phyloP scores from a whole-genome alignment of 805 yeast genomes.

The Sungouiozyma intestinalis region DNA sequence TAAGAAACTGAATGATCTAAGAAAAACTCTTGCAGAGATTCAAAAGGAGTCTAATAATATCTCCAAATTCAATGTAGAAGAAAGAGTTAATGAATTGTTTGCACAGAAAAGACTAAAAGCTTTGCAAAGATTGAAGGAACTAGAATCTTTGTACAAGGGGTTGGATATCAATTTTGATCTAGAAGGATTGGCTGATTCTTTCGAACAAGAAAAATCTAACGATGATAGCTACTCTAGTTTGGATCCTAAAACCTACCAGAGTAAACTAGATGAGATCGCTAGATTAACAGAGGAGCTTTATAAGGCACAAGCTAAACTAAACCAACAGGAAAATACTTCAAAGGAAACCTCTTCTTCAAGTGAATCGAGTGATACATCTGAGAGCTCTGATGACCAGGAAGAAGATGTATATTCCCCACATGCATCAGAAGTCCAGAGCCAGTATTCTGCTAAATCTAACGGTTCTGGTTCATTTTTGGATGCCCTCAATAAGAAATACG shows the following conservation, averaged over 20 bases:
- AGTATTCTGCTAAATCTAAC: conserved; percentile 5
- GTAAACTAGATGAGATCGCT: conserved; percentile 18
- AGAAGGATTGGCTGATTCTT: conserved; percentile 3
- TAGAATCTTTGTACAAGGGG: conserved; percentile 58
- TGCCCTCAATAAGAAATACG: conserved; percentile 26
- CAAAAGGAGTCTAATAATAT: conserved; percentile 72
- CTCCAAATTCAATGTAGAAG: conserved; percentile 48
- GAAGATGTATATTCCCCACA: conserved; percentile 6
- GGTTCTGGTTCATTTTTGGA: conserved; percentile 24
- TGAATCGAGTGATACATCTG: conserved; percentile 6
- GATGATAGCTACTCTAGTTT: conserved; percentile 9
- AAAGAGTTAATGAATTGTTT: conserved; percentile 44
- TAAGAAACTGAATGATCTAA: conserved; percentile 42
- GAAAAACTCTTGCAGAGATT: conserved; percentile 47
- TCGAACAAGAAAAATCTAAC: not conserved
- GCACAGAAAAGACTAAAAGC: conserved; percentile 55
- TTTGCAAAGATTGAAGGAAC: conserved; percentile 57
- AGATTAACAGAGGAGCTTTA: conserved; percentile 17
- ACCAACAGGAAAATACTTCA: conserved; percentile 1
- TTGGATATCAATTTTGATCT: conserved; percentile 46
- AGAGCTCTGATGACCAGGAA: conserved; percentile 2
- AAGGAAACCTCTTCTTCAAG: conserved; percentile 1
- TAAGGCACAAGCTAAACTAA: conserved; percentile 7
- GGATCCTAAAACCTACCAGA: conserved; percentile 18
- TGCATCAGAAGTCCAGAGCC: conserved; percentile 5